Conservation (phyloP, 768 basidiomycete species). For the Hypholoma sublateritium region DNA sequence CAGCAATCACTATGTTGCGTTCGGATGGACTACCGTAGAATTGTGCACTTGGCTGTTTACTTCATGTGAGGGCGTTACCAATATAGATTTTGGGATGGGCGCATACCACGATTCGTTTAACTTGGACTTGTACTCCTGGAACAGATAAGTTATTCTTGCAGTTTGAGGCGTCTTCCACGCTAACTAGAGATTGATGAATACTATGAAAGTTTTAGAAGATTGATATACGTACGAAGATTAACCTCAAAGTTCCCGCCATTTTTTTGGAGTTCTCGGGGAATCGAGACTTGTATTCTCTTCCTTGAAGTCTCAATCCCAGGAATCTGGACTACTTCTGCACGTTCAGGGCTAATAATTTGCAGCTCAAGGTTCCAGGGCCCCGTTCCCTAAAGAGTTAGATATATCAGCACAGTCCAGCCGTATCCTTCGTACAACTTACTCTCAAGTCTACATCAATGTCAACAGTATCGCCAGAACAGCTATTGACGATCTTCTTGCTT, state of each 20-base stretch:
- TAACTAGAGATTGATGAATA: slow-evolving; percentile 47
- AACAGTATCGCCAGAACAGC: slow-evolving; percentile 76
- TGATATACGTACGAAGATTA: slow-evolving; percentile 55
- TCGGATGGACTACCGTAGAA: slow-evolving; percentile 73
- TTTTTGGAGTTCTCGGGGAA: slow-evolving; percentile 63
- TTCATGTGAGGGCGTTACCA: not conserved
- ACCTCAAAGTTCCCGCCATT: slow-evolving; percentile 81
- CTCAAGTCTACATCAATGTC: slow-evolving; percentile 79
- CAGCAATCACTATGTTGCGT: slow-evolving; percentile 64
- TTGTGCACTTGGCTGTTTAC: slow-evolving; percentile 73
- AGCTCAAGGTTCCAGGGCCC: slow-evolving; percentile 89
- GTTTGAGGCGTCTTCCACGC: slow-evolving; percentile 84
- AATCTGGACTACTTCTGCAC: slow-evolving; percentile 58
- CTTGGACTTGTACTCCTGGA: slow-evolving; percentile 81
- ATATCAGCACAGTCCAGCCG: not conserved
- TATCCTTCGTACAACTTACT: slow-evolving; percentile 39
- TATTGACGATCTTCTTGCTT: slow-evolving; percentile 60
- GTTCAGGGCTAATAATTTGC: slow-evolving; percentile 74
- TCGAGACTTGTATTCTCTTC: slow-evolving; percentile 61
- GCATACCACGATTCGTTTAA: slow-evolving; percentile 74
- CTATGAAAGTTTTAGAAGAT: not conserved
- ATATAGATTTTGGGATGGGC: not conserved
- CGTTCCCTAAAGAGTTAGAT: slow-evolving; percentile 57
- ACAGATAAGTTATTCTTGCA: slow-evolving; percentile 78
- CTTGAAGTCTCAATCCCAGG: slow-evolving; percentile 53